These are phyloP conservation scores for Metschnikowia anglica DNA, from an alignment of 805 yeast species.

Conservation along the genomic window DNA sequence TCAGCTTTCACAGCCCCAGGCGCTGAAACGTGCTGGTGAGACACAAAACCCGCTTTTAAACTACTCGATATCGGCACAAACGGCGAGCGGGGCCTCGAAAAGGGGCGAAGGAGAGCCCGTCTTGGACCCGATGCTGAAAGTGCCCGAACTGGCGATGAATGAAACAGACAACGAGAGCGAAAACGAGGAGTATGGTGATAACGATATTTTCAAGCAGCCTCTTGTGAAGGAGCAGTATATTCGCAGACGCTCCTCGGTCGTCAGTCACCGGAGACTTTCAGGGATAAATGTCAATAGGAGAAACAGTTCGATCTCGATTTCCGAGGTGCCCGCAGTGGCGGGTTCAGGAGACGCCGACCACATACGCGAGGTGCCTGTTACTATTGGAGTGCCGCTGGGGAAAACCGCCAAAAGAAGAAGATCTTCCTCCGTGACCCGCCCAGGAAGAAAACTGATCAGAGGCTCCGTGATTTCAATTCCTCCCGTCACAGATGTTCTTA, in stretches of 20 bases:
- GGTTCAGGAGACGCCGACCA: constrained; percentile 17
- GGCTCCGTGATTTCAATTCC: constrained; percentile 13
- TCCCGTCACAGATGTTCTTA: constrained; percentile 2
- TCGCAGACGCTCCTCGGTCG: constrained; percentile 31
- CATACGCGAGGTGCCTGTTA: constrained; percentile 27
- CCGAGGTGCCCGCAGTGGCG: constrained; percentile 22
- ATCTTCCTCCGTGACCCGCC: constrained; percentile 5
- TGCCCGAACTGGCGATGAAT: constrained; percentile 12
- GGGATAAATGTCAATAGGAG: constrained; percentile 32
- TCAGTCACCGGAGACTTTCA: constrained; percentile 36
- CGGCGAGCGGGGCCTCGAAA: neutral
- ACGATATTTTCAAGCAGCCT: constrained; percentile 35
- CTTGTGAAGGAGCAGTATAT: constrained; percentile 10
- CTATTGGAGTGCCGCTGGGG: constrained; percentile 39
- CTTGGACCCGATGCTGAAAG: constrained; percentile 30
- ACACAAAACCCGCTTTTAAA: constrained; percentile 3
- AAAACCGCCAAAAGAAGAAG: constrained; percentile 31
- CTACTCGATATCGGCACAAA: constrained; percentile 2
- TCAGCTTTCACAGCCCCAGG: too few relatives aligned
- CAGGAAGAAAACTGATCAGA: constrained; percentile 7
- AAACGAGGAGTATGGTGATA: constrained; percentile 24
- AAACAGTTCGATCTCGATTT: constrained; percentile 25
- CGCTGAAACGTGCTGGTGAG: too few relatives aligned
- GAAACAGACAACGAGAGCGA: constrained; percentile 17
- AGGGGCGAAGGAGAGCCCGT: constrained; percentile 18